Evolutionary conservation across 2,329 filamentous ascomycete genomes (phyloP).

Genomic region (Westerdykella aurantiaca): DNA sequence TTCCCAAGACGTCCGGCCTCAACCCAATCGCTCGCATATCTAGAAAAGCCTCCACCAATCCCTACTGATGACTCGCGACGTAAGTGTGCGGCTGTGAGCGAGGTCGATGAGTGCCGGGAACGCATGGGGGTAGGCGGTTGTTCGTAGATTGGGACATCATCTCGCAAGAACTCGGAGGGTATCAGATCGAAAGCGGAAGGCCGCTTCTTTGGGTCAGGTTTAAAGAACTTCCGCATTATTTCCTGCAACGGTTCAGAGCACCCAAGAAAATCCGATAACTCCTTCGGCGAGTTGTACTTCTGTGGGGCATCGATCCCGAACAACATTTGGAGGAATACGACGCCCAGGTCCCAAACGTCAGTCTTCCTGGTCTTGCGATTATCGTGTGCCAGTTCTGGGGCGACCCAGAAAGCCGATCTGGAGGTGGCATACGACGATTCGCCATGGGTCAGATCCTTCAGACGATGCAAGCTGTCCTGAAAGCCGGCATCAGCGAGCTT

Average conservation of each 20-base stretch:
- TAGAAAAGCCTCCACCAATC: slow-evolving; percentile 49
- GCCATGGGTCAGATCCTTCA: slow-evolving; percentile 51
- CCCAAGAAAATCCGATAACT: slow-evolving; percentile 63
- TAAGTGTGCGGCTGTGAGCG: slow-evolving; percentile 25
- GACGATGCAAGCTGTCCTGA: slow-evolving; percentile 60
- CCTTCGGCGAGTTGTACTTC: slow-evolving; percentile 72
- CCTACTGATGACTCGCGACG: slow-evolving; percentile 35
- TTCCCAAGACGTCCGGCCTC: slow-evolving; percentile 85
- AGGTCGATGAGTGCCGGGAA: slow-evolving; percentile 35
- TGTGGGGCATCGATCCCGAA: slow-evolving; percentile 74
- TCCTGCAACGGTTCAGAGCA: slow-evolving; percentile 73
- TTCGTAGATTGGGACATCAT: slow-evolving; percentile 42
- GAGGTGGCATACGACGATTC: slow-evolving; percentile 52
- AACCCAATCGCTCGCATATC: slow-evolving; percentile 84
- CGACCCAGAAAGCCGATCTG: slow-evolving; percentile 75
- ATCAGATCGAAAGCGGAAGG: slow-evolving; percentile 72
- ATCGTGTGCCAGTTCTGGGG: slow-evolving; percentile 67
- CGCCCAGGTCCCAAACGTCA: slow-evolving; percentile 91
- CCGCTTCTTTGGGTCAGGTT: slow-evolving; percentile 73
- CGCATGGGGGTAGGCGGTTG: slow-evolving; percentile 28
- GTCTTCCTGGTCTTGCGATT: slow-evolving; percentile 61
- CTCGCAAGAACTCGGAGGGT: slow-evolving; percentile 52
- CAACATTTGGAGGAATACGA: slow-evolving; percentile 89
- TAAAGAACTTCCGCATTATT: slow-evolving; percentile 78
- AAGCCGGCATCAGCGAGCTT: slow-evolving; percentile 72